phyloP scores from a whole-genome alignment of 2,329 filamentous ascomycete genomes.

The Epichloe aotearoae region DNA sequence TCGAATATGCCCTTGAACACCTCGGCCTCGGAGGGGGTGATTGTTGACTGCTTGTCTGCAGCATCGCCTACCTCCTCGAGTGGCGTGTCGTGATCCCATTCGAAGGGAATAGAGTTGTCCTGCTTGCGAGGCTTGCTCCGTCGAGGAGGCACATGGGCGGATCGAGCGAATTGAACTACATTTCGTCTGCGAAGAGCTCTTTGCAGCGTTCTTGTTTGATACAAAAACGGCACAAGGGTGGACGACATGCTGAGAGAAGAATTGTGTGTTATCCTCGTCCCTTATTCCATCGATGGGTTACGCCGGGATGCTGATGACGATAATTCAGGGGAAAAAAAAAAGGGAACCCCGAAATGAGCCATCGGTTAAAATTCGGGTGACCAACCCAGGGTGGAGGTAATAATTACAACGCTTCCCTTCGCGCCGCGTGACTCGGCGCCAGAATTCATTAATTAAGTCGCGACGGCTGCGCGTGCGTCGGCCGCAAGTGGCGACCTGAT shows the following conservation, averaged over 20 bases:
- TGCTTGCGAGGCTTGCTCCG: conserved; percentile 5
- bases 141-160: conserved; percentile 9
- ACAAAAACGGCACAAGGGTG: conserved; percentile 53
- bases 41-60: conserved; percentile 29
- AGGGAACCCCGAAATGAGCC: neutral
- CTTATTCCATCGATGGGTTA: neutral
- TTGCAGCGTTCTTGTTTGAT: conserved; percentile 51
- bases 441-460: conserved; percentile 5
- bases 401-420: neutral
- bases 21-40: conserved; percentile 42
- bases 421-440: conserved; percentile 10
- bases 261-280: neutral
- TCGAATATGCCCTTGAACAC: conserved; percentile 47
- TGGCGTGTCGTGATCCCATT: conserved; percentile 23
- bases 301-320: neutral
- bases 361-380: neutral
- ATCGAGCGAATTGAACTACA: conserved; percentile 11
- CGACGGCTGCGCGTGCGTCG: neutral
- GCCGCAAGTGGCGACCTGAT: neutral
- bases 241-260: conserved; percentile 25
- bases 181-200: conserved; percentile 15
- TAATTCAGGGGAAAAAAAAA: neutral
- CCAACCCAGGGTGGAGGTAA: no score
- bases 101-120: conserved; percentile 38
- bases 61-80: conserved; percentile 8